phyloP scores from a whole-genome alignment of 2,329 filamentous ascomycete genomes.

The Plenodomus biglobosus region DNA sequence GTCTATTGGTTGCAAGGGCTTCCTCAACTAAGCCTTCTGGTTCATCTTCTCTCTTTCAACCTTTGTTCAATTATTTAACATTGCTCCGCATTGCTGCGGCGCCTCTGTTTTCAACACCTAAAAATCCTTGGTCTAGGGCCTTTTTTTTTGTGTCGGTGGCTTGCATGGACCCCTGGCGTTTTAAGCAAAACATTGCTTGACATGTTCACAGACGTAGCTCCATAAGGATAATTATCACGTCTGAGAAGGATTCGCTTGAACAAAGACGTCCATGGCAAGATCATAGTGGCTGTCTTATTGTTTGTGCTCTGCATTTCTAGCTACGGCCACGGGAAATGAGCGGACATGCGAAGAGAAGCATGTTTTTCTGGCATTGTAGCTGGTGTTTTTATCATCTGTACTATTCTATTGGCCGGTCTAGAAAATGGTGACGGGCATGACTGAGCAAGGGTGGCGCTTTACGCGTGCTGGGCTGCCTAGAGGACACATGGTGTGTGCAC shows the following conservation, averaged over 20 bases:
- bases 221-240: not conserved
- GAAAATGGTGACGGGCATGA: not conserved
- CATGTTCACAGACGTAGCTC: not conserved
- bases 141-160: not conserved
- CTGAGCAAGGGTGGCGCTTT: not conserved
- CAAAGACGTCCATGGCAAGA: not conserved
- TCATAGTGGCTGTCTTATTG: not conserved
- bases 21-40: slow-evolving; percentile 74
- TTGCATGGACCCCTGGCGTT: not conserved
- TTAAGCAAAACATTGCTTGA: not conserved
- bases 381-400: not conserved
- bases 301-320: not conserved
- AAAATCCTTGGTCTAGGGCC: not conserved
- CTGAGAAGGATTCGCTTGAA: not conserved
- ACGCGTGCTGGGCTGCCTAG: not conserved
- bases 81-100: not conserved
- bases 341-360: not conserved
- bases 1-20: slow-evolving; percentile 94
- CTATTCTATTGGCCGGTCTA: not conserved
- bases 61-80: not conserved
- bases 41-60: not conserved
- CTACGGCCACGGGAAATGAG: not conserved
- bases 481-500: not conserved
- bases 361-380: not conserved
- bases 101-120: not conserved